phyloP scores from a whole-genome alignment of 2,329 filamentous ascomycete genomes.

The Passalora sequoiae region DNA sequence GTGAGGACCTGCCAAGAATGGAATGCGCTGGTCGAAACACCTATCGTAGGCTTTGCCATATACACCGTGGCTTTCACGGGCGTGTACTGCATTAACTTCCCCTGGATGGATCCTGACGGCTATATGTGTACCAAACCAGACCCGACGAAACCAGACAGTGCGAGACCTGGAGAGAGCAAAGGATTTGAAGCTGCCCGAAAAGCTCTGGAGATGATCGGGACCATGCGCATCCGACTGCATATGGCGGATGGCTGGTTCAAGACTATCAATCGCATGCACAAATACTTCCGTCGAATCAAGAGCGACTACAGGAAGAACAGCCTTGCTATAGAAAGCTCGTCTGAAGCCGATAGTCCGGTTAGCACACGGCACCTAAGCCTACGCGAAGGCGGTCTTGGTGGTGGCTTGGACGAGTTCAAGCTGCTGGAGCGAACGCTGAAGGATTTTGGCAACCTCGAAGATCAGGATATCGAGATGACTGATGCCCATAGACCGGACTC shows the following conservation, averaged over 20 bases:
- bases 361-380: constrained; percentile 28
- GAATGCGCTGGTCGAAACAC: constrained; percentile 61
- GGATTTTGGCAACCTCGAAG: constrained; percentile 35
- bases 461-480: constrained; percentile 36
- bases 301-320: constrained; percentile 43
- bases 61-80: constrained; percentile 62
- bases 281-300: constrained; percentile 50
- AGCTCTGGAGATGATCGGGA: constrained; percentile 47
- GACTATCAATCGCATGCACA: constrained; percentile 51
- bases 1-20: constrained; percentile 57
- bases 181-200: constrained; percentile 45
- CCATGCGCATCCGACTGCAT: constrained; percentile 50
- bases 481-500: constrained; percentile 25
- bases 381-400: constrained; percentile 39
- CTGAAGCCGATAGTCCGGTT: constrained; percentile 28
- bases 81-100: constrained; percentile 63
- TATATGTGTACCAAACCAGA: constrained; percentile 43
- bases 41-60: constrained; percentile 61
- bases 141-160: constrained; percentile 8
- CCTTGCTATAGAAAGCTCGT: constrained; percentile 28
- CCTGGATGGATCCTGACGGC: constrained; percentile 58
- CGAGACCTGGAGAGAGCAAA: constrained; percentile 23
- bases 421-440: constrained; percentile 35
- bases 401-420: constrained; percentile 54
- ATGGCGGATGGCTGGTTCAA: constrained; percentile 55